Percentiles rank a stretch among this genome's conserved stretches.
Conservation (phyloP, 1,139 yeast genomes). For the Kodamaea sp. region DNA sequence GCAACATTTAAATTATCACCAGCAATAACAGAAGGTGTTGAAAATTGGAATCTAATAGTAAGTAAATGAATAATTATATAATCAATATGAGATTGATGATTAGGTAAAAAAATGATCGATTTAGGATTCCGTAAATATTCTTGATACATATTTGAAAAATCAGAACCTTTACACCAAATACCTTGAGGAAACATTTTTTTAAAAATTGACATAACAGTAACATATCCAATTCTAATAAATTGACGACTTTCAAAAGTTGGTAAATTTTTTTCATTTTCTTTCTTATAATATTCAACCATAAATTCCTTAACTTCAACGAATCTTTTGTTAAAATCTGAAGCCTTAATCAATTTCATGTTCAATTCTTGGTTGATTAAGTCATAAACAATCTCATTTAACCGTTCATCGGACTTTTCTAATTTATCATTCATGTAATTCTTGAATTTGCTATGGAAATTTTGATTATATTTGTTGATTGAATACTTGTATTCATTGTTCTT, state of each 20-base stretch:
- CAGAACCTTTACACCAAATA: slow-evolving; percentile 38
- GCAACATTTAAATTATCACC: slow-evolving; percentile 69
- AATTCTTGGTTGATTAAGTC: slow-evolving; percentile 39
- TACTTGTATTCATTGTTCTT: slow-evolving; percentile 33
- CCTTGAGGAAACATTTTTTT: slow-evolving; percentile 44
- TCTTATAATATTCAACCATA: slow-evolving; percentile 38
- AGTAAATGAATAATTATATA: slow-evolving; percentile 60
- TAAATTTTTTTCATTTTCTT: slow-evolving; percentile 36
- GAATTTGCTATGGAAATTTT: slow-evolving; percentile 28
- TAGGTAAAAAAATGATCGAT: slow-evolving; percentile 43
- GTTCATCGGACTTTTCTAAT: slow-evolving; percentile 31
- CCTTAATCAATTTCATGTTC: slow-evolving; percentile 37
- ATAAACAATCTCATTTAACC: slow-evolving; percentile 38
- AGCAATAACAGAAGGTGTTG: slow-evolving; percentile 61
- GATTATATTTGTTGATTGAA: slow-evolving; percentile 32
- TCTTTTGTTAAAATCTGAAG: slow-evolving; percentile 32
- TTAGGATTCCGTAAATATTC: slow-evolving; percentile 39
- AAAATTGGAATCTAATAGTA: slow-evolving; percentile 53
- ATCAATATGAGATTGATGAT: slow-evolving; percentile 66
- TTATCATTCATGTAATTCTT: slow-evolving; percentile 32
- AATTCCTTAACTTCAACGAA: slow-evolving; percentile 37
- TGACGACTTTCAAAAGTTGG: slow-evolving; percentile 28
- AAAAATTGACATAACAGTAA: slow-evolving; percentile 35
- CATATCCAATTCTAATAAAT: slow-evolving; percentile 34
- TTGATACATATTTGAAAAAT: slow-evolving; percentile 29